Base-by-base conservation (phyloP, 257 asterid genomes). In the Plantago major region DNA sequence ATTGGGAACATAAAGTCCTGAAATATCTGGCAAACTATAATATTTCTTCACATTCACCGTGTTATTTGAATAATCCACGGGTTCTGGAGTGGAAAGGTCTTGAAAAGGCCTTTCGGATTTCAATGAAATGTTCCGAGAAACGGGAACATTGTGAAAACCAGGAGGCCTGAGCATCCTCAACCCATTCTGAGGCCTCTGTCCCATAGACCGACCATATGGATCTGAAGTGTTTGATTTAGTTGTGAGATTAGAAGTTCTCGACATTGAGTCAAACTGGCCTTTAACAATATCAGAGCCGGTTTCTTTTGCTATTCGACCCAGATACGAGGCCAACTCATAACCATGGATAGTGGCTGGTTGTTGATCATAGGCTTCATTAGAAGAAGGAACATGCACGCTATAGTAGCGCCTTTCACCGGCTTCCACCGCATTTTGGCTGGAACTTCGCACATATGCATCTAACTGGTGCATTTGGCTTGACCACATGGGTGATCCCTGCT, bases 301-400 rank as follows among this genome's bases (percentile, higher is more conserved):
- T 66, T 76, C 88, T 47, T 66, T 68, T 22, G 73, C 60, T 9
- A 68, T 54, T 62, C 42, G 76, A 50, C 55, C 67, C n/a, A 75
- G 50, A 76, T 82, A 83, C 14, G 90, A 77, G 18, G 88, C 72
- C 74, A 85, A 38, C 50, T 83, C 79, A 69, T 83, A 82, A 37
- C 96, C 96, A 73, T 87, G 96, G 55, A 93, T 74, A 44, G 99
- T 93, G 40, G 85, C 87, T 33, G 99, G 99, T 76, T 85, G 97
- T 65, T 78, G 88, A 62, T 81, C 94, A 70, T 70, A 78, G 78
- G 75, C 77, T 57, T 69, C 84, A 53, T 91, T 73, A 61, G 95
- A 71, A 47, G 94, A 73, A 22, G 95, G 96, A 64, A 79, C 63
- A 53, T 78, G 96, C 87, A 89, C 68, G 69, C 96, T 89, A 52